Evolutionary conservation across 108 stramenopile species (phyloP), one percentile per base, ranked within the genome.

Genomic region (Pseudonitzschia delicatissima): DNA sequence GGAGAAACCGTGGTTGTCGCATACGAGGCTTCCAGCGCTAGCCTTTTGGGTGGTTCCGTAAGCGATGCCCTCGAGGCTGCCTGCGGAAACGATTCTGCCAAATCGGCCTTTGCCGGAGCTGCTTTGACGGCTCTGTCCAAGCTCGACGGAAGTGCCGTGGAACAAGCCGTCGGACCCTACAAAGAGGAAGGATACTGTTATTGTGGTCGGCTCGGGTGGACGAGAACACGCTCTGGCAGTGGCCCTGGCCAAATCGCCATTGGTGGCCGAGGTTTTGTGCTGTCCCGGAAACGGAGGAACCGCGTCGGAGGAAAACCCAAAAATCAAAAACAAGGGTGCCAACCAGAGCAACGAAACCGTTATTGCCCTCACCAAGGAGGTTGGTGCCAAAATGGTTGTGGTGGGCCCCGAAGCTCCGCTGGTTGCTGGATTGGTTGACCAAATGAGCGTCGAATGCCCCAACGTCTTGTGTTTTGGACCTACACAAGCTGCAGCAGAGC

Each of bases 391-490:
- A 62, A 93, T 94, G 88, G 90, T 95, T 7, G 96, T 96, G 35
- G 95, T 99, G 25, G 99, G 99, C 7, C 99, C 99, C 5, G 99
- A 99, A 69, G 86, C 85, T 28, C 99, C 99, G 0, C 74, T 99
- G 33, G 98, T 98, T 34, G 91, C 83, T 64, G 98, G 97, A 29
- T 67, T 97, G 53, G 94, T 87, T 20, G 99, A 99, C 75, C 86
- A 67, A 36, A 69, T 98, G 36, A 71, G 73, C 28, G 79, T 78
- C 2, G 83, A 82, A 39, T 90, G 86, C 66, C 79, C 81, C 21
- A 82, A 87, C 39, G 90, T 98, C n/a, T 74, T 89, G 57, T 93
- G 83, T 37, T 98, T 99, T 77, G 99, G 99, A 35, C 99, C 99
- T 6, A 82, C 80, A 45, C 81, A 81, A 63, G 96, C 91, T 15